Conservation (phyloP, 2,329 filamentous ascomycete genomes). For the Zymoseptoria crescenta region DNA sequence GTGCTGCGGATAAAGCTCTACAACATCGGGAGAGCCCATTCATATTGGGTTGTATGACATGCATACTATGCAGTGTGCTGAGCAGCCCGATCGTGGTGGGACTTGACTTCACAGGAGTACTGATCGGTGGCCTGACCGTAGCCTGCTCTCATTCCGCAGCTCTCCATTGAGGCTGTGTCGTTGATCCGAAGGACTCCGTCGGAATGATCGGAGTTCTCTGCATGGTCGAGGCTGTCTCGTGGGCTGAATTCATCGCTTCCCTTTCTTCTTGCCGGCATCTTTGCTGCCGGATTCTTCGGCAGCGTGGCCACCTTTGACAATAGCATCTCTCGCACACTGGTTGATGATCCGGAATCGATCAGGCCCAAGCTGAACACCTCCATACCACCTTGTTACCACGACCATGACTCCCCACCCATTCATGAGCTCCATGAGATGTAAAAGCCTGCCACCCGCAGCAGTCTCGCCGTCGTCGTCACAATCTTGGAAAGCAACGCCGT, state of each 20-base stretch:
- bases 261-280: constrained; percentile 17
- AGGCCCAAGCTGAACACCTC: constrained; percentile 80
- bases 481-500: constrained; percentile 62
- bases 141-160: background rate
- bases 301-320: constrained; percentile 68
- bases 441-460: constrained; percentile 73
- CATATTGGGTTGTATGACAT: background rate
- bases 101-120: background rate
- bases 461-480: constrained; percentile 95
- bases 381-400: constrained; percentile 92
- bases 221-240: background rate
- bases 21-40: background rate
- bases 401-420: constrained; percentile 89
- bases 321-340: constrained; percentile 70
- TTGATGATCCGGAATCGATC: constrained; percentile 89
- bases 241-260: constrained; percentile 13
- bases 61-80: background rate
- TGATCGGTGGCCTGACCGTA: background rate
- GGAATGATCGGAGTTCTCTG: background rate
- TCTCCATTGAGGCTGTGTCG: background rate
- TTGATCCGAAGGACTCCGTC: background rate
- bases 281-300: constrained; percentile 34
- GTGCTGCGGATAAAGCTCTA: background rate
- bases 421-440: constrained; percentile 93
- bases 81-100: background rate